Evolutionary conservation across 2,329 filamentous ascomycete genomes (phyloP).

Genomic region (Fusarium mangiferae): DNA sequence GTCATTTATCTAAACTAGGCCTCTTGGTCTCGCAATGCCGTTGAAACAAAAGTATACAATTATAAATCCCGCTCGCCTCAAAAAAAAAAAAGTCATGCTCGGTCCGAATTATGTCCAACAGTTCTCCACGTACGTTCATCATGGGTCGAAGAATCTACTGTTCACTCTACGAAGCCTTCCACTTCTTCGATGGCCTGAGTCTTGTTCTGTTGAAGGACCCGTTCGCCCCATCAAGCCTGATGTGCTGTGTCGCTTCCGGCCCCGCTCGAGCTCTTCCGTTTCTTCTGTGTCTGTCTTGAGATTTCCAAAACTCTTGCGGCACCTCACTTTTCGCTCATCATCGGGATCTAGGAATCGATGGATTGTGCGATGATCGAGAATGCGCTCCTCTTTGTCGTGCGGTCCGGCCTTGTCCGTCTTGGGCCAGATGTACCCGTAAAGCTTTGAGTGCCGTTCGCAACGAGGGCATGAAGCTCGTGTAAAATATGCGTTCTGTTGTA

Average conservation of each 20-base stretch:
- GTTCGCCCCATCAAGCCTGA: slow-evolving; percentile 10
- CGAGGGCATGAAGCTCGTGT: slow-evolving; percentile 88
- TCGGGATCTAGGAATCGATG: slow-evolving; percentile 82
- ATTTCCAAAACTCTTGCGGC: slow-evolving; percentile 50
- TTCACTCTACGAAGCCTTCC: slow-evolving; percentile 50
- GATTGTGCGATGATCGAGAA: slow-evolving; percentile 87
- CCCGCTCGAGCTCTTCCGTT: slow-evolving; percentile 37
- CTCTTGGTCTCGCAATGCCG: not conserved
- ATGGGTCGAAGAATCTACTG: slow-evolving; percentile 44
- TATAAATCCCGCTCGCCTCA: slow-evolving; percentile 13
- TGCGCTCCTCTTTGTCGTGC: slow-evolving; percentile 74
- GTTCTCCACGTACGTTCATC: slow-evolving; percentile 2
- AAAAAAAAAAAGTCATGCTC: not conserved
- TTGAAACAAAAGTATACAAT: slow-evolving; percentile 4
- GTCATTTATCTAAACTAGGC: slow-evolving; percentile 8
- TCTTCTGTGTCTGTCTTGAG: slow-evolving; percentile 43
- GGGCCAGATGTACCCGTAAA: slow-evolving; percentile 96
- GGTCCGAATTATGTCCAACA: slow-evolving; percentile 1
- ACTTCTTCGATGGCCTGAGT: slow-evolving; percentile 47
- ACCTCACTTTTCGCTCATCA: slow-evolving; percentile 70
- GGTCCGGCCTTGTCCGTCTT: slow-evolving; percentile 87
- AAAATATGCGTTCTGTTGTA: slow-evolving; percentile 88
- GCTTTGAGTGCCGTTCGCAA: slow-evolving; percentile 93
- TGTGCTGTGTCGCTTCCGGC: slow-evolving; percentile 37
- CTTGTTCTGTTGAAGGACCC: slow-evolving; percentile 26